Conservation (phyloP, 1,284 basidiomycete species). For the Trichosporon coremiiforme region DNA sequence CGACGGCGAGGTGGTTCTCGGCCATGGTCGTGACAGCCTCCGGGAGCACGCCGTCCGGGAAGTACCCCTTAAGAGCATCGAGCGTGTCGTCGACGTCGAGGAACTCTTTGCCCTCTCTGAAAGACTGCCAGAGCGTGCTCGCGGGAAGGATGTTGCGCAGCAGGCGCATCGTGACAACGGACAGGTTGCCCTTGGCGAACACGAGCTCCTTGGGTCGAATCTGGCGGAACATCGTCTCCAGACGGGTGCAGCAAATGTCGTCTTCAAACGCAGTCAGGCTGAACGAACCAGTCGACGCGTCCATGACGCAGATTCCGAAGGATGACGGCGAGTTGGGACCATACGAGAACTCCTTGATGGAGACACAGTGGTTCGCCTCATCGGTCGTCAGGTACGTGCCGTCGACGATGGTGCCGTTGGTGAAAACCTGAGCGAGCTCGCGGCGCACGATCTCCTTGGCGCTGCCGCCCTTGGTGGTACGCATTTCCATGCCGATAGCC, state of each 20-base stretch:
- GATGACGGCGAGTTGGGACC: slow-evolving; percentile 43
- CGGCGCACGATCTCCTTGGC: slow-evolving; percentile 80
- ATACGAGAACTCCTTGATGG: slow-evolving; percentile 66
- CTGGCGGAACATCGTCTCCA: slow-evolving; percentile 93
- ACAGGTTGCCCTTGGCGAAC: slow-evolving; percentile 86
- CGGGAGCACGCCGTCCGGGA: slow-evolving; percentile 64
- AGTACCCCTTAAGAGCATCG: slow-evolving; percentile 69
- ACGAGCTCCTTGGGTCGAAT: slow-evolving; percentile 90
- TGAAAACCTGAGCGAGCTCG: slow-evolving; percentile 93
- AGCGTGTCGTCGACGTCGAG: slow-evolving; percentile 73
- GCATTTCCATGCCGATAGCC: slow-evolving; percentile 66
- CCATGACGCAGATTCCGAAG: slow-evolving; percentile 93
- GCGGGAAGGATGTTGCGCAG: slow-evolving; percentile 76
- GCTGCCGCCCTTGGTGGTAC: slow-evolving; percentile 51
- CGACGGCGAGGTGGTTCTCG: slow-evolving; percentile 68
- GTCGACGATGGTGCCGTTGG: slow-evolving; percentile 95
- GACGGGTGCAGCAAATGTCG: slow-evolving; percentile 84
- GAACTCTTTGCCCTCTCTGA: slow-evolving; percentile 72
- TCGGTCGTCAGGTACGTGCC: slow-evolving; percentile 85
- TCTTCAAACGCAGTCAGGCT: slow-evolving; percentile 87
- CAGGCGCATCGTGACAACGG: slow-evolving; percentile 75
- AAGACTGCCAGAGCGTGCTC: slow-evolving; percentile 81
- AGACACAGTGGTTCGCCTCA: slow-evolving; percentile 91
- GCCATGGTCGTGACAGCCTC: slow-evolving; percentile 72
- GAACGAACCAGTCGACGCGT: slow-evolving; percentile 96